Base-by-base conservation (phyloP, 306 rosid species). In the Parietaria judaica region DNA sequence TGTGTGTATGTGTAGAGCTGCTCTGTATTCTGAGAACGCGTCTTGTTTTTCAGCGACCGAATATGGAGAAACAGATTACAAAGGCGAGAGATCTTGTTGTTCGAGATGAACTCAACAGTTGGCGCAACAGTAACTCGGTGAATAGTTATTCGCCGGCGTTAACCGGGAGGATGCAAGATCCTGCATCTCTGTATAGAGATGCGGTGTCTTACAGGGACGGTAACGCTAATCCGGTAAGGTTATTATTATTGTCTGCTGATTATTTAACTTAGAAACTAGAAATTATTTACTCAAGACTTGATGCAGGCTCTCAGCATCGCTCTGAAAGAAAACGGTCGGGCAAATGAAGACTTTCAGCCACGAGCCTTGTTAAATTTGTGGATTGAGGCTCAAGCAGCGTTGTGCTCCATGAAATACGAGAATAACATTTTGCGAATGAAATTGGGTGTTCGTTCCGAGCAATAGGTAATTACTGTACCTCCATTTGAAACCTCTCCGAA, bases 301-400 rank as follows among this genome's bases (percentile, higher is more conserved):
- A 54, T 73, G 71, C 86, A 76, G 81, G 67, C 70, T 74, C 74
- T 45, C 62, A 79, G 58, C 31, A 73, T 66, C 37, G 43, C 65
- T 15, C 73, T 66, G 47, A 72, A 76, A 51, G 84, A 55, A 70
- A 77, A 15, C 50, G 71, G 58, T 45, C 70, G 63, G 58, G 16
- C 52, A 15, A 80, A 66, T 52, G 83, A 77, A 44, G 79, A 81
- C 47, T 50, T 81, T 64, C 74, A 66, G 11, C 84, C 82, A 9
- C 73, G 81, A 64, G 79, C 82, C 50, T 56, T 44, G 14, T 41
- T 83, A 51, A 81, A 79, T 3, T 67, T 86, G 48, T 83, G 95
- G 95, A 80, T 79, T 46, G 79, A 86, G 59, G 74, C 89, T 36
- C 89, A 80, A 83, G 83, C 85, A 41, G 83, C 74, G 17, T 64